A percentile compares a stretch with the other conserved stretches of the same genome.
phyloP scores from a whole-genome alignment of 2,329 filamentous ascomycete genomes.

The Sclerotinia spermophila region DNA sequence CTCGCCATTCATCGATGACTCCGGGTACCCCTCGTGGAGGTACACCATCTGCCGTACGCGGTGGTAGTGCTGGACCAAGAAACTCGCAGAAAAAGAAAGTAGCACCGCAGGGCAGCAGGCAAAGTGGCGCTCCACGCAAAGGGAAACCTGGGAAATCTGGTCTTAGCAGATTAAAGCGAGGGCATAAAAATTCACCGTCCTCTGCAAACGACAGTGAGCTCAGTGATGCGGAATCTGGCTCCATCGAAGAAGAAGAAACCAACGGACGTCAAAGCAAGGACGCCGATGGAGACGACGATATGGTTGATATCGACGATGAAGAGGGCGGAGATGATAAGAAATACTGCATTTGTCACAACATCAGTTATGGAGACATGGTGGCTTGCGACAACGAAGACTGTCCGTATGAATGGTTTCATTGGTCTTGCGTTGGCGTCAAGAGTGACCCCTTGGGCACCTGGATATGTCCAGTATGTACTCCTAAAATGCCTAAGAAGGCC shows the following conservation, averaged over 20 bases:
- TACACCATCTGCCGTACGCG: conserved; percentile 39
- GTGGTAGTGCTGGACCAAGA: conserved; percentile 60
- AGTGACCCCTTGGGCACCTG: conserved; percentile 65
- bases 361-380: conserved; percentile 85
- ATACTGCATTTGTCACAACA: conserved; percentile 79
- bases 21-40: conserved; percentile 57
- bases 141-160: conserved; percentile 49
- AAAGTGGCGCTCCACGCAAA: conserved; percentile 33
- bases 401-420: conserved; percentile 85
- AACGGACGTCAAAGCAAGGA: conserved; percentile 48
- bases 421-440: conserved; percentile 67
- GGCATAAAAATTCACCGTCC: conserved; percentile 57
- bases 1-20: conserved; percentile 59
- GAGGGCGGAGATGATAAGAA: conserved; percentile 70
- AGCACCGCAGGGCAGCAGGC: conserved; percentile 35
- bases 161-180: conserved; percentile 57
- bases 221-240: conserved; percentile 57
- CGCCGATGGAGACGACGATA: conserved; percentile 49
- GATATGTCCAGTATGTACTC: conserved; percentile 62
- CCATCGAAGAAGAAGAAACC: conserved; percentile 48
- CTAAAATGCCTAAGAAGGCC: conserved; percentile 35
- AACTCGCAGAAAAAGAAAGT: conserved; percentile 40
- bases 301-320: conserved; percentile 59
- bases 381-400: conserved; percentile 82
- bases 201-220: conserved; percentile 63